Base-by-base conservation (phyloP, 2,329 filamentous ascomycete species). In the Diaporthe destruens region DNA sequence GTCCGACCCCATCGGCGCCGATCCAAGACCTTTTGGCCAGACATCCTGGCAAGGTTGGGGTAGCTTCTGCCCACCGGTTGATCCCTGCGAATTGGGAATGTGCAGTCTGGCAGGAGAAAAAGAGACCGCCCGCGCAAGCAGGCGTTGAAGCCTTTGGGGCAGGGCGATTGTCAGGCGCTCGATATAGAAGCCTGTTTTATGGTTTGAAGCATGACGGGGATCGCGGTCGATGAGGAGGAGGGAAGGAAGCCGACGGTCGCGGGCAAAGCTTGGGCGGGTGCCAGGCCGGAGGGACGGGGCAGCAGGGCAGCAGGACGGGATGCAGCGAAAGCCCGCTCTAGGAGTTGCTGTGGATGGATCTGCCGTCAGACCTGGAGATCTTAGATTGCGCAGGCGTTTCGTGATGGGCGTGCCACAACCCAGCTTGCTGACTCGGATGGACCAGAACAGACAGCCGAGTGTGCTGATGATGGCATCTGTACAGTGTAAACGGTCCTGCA, bases 1-100 rank as follows among this genome's bases (percentile, higher is more conserved):
- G 61, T 66, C 61, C 47, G 47, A 66, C 61, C 61, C 36, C 44
- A 66, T 53, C 47, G 32, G 61, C 61, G 61, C 61, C 61, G 61
- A 65, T 65, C 61, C 20, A 51, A 14, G 61, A 8, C 44, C 61
- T 65, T 65, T 36, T 36, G 39, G 20, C 36, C 61, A 65, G 61
- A 47, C 29, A 51, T 25, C 25, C 18, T 18, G 36, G 61, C 36
- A 51, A 51, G 29, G 29, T 65, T 65, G 61, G 61, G 61, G 61
- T 53, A 66, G 61, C 61, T 66, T 63, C 14, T 51, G 20, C 44
- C 44, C 61, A 53, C 44, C 61, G 29, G 47, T 25, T 39, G 61
- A 66, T 66, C 61, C 44, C 11, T 66, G 61, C 61, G 47, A 20
- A 29, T 66, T 66, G 61, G 47, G 47, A 53, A 51, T 66, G 44